phyloP scores from a whole-genome alignment of 176 grass and related monocot species.

The Avena atlantica region DNA sequence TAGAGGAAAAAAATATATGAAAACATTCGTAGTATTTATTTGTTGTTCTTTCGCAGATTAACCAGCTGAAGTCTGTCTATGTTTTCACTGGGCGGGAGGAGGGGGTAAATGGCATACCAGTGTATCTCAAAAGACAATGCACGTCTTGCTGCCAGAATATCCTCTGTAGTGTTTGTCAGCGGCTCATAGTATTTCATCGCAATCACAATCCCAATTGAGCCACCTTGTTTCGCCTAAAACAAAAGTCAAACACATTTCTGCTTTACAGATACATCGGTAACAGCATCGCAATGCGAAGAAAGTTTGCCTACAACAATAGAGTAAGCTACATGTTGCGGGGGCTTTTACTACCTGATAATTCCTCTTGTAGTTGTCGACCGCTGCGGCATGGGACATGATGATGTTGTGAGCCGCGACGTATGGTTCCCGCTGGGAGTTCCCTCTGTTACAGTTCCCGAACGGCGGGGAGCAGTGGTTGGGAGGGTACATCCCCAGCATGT shows the following conservation, averaged over 20 bases:
- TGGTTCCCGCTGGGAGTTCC: conserved; percentile 55
- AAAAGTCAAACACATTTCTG: not conserved
- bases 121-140: conserved; percentile 40
- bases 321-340: not conserved
- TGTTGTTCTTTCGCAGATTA: not conserved
- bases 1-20: not conserved
- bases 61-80: no score
- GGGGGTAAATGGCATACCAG: conserved; percentile 14
- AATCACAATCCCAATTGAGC: conserved; percentile 62
- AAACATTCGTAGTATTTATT: not conserved
- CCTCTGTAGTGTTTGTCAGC: conserved; percentile 51
- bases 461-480: conserved; percentile 60
- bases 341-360: conserved; percentile 58
- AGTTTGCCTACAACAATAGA: not conserved
- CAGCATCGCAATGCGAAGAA: no score
- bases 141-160: conserved; percentile 52
- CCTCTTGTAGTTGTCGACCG: conserved; percentile 53
- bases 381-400: conserved; percentile 63
- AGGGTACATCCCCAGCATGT: conserved; percentile 40
- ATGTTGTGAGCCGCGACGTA: conserved; percentile 61
- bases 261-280: not conserved
- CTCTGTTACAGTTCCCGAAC: conserved; percentile 50
- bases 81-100: no score
- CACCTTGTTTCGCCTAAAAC: conserved; percentile 58
- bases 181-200: conserved; percentile 58